Evolutionary conservation across 2,329 filamentous ascomycete species (phyloP), one percentile per base, ranked within the genome.

Genomic region (Leptographium flavum): DNA sequence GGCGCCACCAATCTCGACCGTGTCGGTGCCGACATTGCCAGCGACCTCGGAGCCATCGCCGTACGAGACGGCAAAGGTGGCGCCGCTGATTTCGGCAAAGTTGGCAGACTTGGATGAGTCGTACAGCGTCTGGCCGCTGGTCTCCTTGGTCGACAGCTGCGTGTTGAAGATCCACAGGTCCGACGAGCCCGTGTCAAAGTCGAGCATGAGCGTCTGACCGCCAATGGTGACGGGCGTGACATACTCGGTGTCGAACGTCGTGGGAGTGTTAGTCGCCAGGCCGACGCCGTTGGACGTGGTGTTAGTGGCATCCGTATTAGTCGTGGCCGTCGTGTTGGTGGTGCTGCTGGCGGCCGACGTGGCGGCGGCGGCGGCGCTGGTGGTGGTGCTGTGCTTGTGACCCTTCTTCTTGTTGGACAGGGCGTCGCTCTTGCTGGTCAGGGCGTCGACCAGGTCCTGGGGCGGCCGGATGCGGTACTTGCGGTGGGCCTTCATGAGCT

Each of bases 101-200:
- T 53, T 58, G 19, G 53, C 50, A 39, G 65, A 68, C 50, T 60
- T 52, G 14, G 49, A 46, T 4, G 63, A 57, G 51, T 68, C 58
- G 52, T 57, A 69, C 22, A 63, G 43, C 10, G 53, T 54, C 60
- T 83, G 81, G 33, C 69, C 68, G 25, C 57, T 55, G 32, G 66
- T 67, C 39, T 65, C 51, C 5, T 56, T 47, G 1, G 62, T 45
- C 2, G 70, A 56, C 32, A 85, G 70, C 45, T 69, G 58, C 15
- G 73, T 76, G 63, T 73, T 82, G 64, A 86, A 82, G 21, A 82
- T 73, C 81, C 81, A 87, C 65, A 84, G 69, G 60, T 86, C 82
- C 13, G 81, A 74, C 2, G 81, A 85, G 46, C 82, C 82, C n/a
- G 79, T 81, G 60, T 87, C 82, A 56, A 87, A 83, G 58, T 84